Evolutionary conservation across 2,329 filamentous ascomycete species (phyloP).

Genomic region (Colletotrichum siamense): DNA sequence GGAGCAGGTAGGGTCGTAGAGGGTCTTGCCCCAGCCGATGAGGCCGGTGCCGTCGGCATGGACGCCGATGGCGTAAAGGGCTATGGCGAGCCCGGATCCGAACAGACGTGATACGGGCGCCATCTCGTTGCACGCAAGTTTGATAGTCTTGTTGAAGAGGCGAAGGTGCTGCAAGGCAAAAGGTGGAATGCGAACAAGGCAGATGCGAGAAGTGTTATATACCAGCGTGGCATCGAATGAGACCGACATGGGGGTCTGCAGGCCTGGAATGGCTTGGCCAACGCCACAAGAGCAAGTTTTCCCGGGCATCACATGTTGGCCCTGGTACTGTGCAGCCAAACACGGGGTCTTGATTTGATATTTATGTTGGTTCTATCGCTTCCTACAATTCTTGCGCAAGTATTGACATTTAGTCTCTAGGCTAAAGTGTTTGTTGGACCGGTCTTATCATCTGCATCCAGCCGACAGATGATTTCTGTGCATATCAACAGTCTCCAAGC

Average conservation of each 20-base stretch:
- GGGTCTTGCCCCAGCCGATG: slow-evolving; percentile 17
- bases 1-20: slow-evolving; percentile 30
- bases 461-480: slow-evolving; percentile 11
- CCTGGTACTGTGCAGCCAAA: not conserved
- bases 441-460: not conserved
- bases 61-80: not conserved
- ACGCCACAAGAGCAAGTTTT: slow-evolving; percentile 12
- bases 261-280: slow-evolving; percentile 1
- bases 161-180: not conserved
- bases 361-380: not conserved
- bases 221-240: not conserved
- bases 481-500: slow-evolving; percentile 3
- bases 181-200: not conserved
- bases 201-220: not conserved
- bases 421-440: not conserved
- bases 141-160: not conserved
- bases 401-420: not conserved
- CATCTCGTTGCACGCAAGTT: not conserved
- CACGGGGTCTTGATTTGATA: not conserved
- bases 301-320: not conserved
- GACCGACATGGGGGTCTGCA: not conserved
- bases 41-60: slow-evolving; percentile 9
- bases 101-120: not conserved
- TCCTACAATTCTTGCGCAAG: not conserved
- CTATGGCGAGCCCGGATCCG: not conserved